These are phyloP conservation scores for Psilocybe sp. DNA, from an alignment of 768 basidiomycete genomes.

Conservation along the genomic window DNA sequence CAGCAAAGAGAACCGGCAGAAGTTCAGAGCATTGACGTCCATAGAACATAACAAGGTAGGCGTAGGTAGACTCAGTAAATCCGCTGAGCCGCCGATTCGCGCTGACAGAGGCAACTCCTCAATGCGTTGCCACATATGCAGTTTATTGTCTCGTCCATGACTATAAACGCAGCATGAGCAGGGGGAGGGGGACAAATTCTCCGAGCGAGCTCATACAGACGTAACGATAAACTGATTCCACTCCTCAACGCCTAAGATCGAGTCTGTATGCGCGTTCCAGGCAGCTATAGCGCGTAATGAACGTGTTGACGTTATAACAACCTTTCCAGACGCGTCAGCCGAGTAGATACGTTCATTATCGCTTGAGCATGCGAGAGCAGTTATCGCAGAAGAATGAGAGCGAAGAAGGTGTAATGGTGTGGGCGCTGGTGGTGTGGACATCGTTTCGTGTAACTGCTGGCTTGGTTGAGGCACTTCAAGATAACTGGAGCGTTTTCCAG, in stretches of 20 bases:
- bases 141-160: slow-evolving; percentile 83
- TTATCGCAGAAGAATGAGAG: slow-evolving; percentile 63
- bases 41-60: slow-evolving; percentile 65
- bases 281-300: slow-evolving; percentile 68
- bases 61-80: slow-evolving; percentile 41
- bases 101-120: slow-evolving; percentile 39
- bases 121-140: slow-evolving; percentile 69
- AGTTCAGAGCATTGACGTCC: slow-evolving; percentile 92
- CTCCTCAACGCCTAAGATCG: slow-evolving; percentile 78
- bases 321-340: slow-evolving; percentile 77
- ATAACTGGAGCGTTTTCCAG: too few relatives aligned
- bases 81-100: slow-evolving; percentile 56
- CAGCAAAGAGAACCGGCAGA: slow-evolving; percentile 83
- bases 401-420: slow-evolving; percentile 76
- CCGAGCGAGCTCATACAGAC: slow-evolving; percentile 45
- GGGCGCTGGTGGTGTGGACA: slow-evolving; percentile 33
- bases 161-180: slow-evolving; percentile 33
- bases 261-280: slow-evolving; percentile 80
- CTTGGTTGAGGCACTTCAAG: too few relatives aligned
- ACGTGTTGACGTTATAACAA: slow-evolving; percentile 73
- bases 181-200: not conserved
- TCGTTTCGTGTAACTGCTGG: too few relatives aligned
- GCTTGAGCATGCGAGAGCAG: slow-evolving; percentile 56
- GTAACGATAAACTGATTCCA: slow-evolving; percentile 68
- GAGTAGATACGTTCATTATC: slow-evolving; percentile 85